Conservation (phyloP, 2,329 filamentous ascomycete genomes). For the Neonectria hederae region DNA sequence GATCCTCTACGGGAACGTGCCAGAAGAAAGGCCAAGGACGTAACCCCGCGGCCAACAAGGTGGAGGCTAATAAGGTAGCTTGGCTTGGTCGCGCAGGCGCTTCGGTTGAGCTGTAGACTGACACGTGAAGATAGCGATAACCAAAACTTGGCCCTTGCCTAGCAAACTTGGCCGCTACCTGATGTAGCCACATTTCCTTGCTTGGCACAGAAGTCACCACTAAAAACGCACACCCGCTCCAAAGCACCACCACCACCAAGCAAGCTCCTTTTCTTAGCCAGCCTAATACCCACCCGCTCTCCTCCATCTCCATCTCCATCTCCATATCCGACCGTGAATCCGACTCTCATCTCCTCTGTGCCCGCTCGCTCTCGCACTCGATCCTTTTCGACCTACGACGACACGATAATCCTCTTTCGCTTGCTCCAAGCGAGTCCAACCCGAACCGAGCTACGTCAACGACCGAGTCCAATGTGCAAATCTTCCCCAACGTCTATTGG, state of each 20-base stretch:
- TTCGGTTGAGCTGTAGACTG: constrained; percentile 15
- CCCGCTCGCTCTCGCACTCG: neutral
- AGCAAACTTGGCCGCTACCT: constrained; percentile 28
- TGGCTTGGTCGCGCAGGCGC: too few relatives aligned
- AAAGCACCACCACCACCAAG: constrained; percentile 11
- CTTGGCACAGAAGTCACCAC: constrained; percentile 37
- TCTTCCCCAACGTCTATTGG: constrained; percentile 31
- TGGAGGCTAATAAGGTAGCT: too few relatives aligned
- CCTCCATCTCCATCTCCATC: constrained; percentile 5
- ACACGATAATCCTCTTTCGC: constrained; percentile 16
- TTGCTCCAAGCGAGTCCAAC: constrained; percentile 6
- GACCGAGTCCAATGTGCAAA: constrained; percentile 34
- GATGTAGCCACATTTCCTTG: constrained; percentile 43
- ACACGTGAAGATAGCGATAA: constrained; percentile 46
- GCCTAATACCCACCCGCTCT: constrained; percentile 9
- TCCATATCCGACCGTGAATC: constrained; percentile 8
- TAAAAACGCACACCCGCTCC: constrained; percentile 27
- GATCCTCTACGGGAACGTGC: constrained; percentile 13
- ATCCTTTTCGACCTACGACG: constrained; percentile 11
- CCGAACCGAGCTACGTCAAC: constrained; percentile 8
- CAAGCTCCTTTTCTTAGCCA: constrained; percentile 15
- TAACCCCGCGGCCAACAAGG: constrained; percentile 9
- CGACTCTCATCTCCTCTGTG: constrained; percentile 1
- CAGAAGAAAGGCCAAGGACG: constrained; percentile 2
- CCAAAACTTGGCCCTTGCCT: constrained; percentile 33